Base-by-base conservation (phyloP, 768 basidiomycete species). In the Ramaria sp. region DNA sequence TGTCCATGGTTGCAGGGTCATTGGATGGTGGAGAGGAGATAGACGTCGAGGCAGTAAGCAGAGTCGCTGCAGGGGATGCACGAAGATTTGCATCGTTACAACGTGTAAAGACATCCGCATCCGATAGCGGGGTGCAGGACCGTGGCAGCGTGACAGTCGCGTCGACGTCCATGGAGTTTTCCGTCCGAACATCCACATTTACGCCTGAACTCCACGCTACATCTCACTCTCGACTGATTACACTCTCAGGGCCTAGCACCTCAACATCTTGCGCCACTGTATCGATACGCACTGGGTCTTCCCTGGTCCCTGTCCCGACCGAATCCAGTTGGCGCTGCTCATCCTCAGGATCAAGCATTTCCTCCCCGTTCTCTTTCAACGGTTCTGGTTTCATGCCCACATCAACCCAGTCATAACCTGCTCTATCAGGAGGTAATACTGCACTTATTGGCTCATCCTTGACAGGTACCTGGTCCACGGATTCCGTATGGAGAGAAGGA, bases 231-330 rank as follows among this genome's bases (percentile, higher is more conserved):
- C 42, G 53, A 37, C 53, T 45, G 1, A 43, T 39, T 7, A 55
- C 53, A 30, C 25, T 47, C 42, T 55, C 53, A 9, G 53, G 53
- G 39, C 53, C 53, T 3, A 55, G 53, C 25, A 55, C 27, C 42
- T 55, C 53, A 3, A 55, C 44, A 30, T 55, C 53, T 5, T 37
- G 20, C 30, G n/a, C 28, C 13, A 22, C 37, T 7, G 39, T 3
- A 28, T 48, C 53, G n/a, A 47, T 20, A 13, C 20, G 32, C 6
- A 47, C 45, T 18, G 53, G 53, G 34, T 55, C 53, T 16, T 32
- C 27, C 20, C 27, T 45, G n/a, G 53, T 37, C 12, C 53, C 43
- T 16, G n/a, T 16, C 10, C 43, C 34, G 18, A 30, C 20, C 16
- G n/a, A 28, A 0, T 9, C n/a, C 8, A 34, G 12, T 1, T 22